Percentiles rank a stretch among this genome's conserved stretches.
phyloP scores from a whole-genome alignment of 345 rosid species.

The Turnera subulata region DNA sequence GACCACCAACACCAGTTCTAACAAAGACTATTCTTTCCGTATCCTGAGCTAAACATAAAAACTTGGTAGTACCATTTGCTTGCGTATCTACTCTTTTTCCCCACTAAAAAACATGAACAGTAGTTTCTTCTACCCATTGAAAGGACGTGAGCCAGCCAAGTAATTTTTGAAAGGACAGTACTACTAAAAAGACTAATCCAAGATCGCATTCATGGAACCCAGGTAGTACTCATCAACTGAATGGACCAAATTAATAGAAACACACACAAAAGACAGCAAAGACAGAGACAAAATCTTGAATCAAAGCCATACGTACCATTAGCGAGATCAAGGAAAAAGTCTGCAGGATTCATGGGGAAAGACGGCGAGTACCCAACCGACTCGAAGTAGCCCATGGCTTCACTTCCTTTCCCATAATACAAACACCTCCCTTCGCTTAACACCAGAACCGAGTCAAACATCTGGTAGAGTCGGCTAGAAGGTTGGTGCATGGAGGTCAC shows the following conservation, averaged over 20 bases:
- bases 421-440: constrained; percentile 72
- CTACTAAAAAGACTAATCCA: too few species aligned
- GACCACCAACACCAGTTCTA: too few species aligned
- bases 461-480: constrained; percentile 76
- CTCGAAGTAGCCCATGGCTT: constrained; percentile 61
- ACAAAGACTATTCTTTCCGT: too few species aligned
- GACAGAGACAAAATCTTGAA: neutral
- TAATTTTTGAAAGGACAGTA: too few species aligned
- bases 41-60: too few species aligned
- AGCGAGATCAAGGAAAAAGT: constrained; percentile 95
- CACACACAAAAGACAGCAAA: neutral
- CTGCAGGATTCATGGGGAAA: constrained; percentile 96
- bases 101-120: too few species aligned
- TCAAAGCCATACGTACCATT: constrained; percentile 60
- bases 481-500: constrained; percentile 92
- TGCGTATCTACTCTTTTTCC: too few species aligned
- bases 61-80: too few species aligned
- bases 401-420: constrained; percentile 73
- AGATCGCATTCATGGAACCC: too few species aligned
- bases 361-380: constrained; percentile 85
- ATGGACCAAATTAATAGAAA: neutral
- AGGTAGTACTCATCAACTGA: too few species aligned
- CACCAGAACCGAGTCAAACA: constrained; percentile 71
- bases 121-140: too few species aligned
- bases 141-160: too few species aligned